Evolutionary conservation across 805 yeast species (phyloP).

Genomic region (Tanozyma kutaoensis): DNA sequence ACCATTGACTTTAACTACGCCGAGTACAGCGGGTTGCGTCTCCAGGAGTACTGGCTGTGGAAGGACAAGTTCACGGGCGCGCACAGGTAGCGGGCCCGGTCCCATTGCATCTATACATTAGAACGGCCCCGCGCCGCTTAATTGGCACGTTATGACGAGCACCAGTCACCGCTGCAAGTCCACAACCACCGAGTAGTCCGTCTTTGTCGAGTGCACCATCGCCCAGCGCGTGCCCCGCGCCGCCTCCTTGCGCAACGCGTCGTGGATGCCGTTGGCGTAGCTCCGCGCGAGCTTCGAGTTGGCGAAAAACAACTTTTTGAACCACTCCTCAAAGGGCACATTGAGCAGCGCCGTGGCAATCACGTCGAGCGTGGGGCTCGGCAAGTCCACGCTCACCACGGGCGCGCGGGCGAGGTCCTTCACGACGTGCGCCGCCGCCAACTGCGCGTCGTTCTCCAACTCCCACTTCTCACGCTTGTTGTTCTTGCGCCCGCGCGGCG

Average conservation of each 20-base stretch:
- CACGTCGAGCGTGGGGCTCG: constrained; percentile 79
- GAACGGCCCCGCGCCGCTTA: too few species aligned
- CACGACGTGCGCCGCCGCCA: constrained; percentile 42
- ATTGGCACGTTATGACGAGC: too few species aligned
- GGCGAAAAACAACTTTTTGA: constrained; percentile 70
- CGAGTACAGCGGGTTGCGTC: constrained; percentile 42
- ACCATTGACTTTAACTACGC: constrained; percentile 63
- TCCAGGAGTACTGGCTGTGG: constrained; percentile 64
- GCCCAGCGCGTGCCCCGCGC: constrained; percentile 64
- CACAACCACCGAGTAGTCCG: constrained; percentile 42
- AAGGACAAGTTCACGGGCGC: constrained; percentile 15
- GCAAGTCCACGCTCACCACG: constrained; percentile 62
- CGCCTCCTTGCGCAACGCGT: constrained; percentile 61
- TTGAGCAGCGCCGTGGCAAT: constrained; percentile 63
- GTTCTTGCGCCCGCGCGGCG: constrained; percentile 65
- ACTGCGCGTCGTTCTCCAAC: constrained; percentile 57
- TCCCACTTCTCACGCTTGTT: constrained; percentile 54
- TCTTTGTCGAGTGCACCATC: constrained; percentile 63
- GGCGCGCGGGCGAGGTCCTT: constrained; percentile 53
- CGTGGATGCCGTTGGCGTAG: constrained; percentile 62
- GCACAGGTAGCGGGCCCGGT: too few species aligned
- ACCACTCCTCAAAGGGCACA: constrained; percentile 64
- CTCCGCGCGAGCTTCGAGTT: constrained; percentile 69
- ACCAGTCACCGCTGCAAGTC: constrained; percentile 12
- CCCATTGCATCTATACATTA: too few species aligned